Percentiles rank a stretch among this genome's conserved stretches.
Conservation (phyloP, 108 stramenopile genomes). For the Nitzschia sp. region DNA sequence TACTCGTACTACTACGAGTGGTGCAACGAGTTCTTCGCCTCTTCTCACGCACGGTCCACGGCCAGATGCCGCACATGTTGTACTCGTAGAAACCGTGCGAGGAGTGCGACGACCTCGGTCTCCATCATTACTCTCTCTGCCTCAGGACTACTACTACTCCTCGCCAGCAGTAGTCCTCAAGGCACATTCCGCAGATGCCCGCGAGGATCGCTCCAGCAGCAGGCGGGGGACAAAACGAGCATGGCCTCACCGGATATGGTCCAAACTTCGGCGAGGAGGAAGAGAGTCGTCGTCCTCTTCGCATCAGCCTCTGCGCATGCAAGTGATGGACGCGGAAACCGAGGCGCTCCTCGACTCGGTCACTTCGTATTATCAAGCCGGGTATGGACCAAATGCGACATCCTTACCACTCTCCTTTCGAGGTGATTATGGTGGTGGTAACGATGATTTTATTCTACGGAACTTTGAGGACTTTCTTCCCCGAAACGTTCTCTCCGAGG, state of each 20-base stretch:
- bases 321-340: slow-evolving; percentile 1
- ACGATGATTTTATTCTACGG: slow-evolving; percentile 7
- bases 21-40: background rate
- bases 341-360: background rate
- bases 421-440: background rate
- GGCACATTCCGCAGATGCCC: background rate
- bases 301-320: background rate
- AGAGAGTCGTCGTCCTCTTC: background rate
- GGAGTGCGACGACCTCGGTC: no score
- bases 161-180: background rate
- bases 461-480: background rate
- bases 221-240: background rate
- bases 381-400: background rate
- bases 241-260: slow-evolving; percentile 3
- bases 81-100: no score
- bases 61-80: background rate
- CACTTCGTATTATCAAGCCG: background rate
- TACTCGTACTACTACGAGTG: background rate
- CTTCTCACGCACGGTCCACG: background rate
- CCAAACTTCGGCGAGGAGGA: slow-evolving; percentile 5
- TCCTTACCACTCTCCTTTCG: background rate
- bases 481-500: background rate
- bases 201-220: background rate
- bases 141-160: background rate
- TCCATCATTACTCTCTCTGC: background rate